Evolutionary conservation across 1,284 basidiomycete genomes (phyloP), one percentile per base, ranked within the genome.

Genomic region (Cutaneotrichosporon sp.): DNA sequence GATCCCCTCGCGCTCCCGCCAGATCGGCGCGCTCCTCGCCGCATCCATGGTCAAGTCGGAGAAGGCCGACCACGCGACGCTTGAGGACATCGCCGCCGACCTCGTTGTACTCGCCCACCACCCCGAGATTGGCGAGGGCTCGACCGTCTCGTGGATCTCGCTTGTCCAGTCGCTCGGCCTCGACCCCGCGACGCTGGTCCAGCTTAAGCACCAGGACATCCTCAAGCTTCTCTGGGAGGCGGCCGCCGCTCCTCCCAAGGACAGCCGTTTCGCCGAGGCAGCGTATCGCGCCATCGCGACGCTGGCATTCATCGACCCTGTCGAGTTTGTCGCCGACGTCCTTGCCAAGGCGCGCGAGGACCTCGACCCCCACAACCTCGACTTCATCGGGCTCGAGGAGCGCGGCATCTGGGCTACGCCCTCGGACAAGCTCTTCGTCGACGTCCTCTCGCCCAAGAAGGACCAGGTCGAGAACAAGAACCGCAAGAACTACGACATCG

Each of bases 341-440:
- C 78, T 92, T 45, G 82, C 84, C 3, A 87, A 89, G 65, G 76
- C 94, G 4, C 79, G 81, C 18, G 70, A 75, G 0, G 89, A 92
- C 70, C 82, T 97, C 31, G 82, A 87, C 65, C 82, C 86, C 0
- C 66, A 76, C 1, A 75, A 80, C 9, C 79, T 94, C 54, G 83
- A 86, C 18, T 80, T 86, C 18, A 79, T 97, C 60, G 87, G 87
- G 0, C 83, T 88, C 10, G 82, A 84, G 14, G 92, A 95, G 60
- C 77, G 91, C 31, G 90, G 87, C 6, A 88, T 95, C 24, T 97
- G 91, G 91, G 81, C 82, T 3, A 93, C 91, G 0, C 89, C 91
- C 0, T 86, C 89, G 58, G 95, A 89, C 29, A 87, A 84, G 16
- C 82, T 87, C 0, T 95, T 85, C 66, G 82, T 90, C 31, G 90